phyloP scores from a whole-genome alignment of 768 basidiomycete genomes.

The Boletus insuetus region DNA sequence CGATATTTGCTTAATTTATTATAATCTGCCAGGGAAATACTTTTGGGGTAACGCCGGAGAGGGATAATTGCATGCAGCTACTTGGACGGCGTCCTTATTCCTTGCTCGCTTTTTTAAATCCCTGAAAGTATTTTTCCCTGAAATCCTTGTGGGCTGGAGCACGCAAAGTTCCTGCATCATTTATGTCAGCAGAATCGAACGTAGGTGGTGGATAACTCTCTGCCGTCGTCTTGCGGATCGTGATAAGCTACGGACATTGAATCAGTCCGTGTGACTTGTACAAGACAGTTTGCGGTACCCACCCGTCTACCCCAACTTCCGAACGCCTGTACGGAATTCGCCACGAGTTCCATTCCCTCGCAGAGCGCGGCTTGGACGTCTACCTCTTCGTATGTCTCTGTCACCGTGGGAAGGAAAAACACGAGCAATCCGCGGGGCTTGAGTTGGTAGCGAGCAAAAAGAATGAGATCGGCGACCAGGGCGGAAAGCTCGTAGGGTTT shows the following conservation, averaged over 20 bases:
- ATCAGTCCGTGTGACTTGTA: conserved; percentile 1
- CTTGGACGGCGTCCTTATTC: background rate
- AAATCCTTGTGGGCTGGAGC: conserved; percentile 89
- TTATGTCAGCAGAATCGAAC: conserved; percentile 40
- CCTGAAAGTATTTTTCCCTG: conserved; percentile 81
- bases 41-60: too few species aligned
- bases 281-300: conserved; percentile 29
- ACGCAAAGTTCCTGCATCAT: conserved; percentile 30
- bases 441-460: conserved; percentile 78
- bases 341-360: conserved; percentile 84
- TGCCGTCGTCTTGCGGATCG: conserved; percentile 69
- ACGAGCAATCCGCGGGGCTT: conserved; percentile 87
- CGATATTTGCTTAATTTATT: too few species aligned
- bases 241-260: conserved; percentile 68
- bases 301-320: conserved; percentile 94
- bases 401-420: conserved; percentile 93
- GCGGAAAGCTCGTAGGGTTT: conserved; percentile 90
- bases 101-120: conserved; percentile 54
- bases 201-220: conserved; percentile 48
- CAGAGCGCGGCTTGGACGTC: conserved; percentile 79
- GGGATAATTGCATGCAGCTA: too few species aligned
- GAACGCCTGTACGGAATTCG: conserved; percentile 90
- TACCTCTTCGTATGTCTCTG: conserved; percentile 84
- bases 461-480: conserved; percentile 76
- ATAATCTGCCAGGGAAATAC: too few species aligned